Evolutionary conservation across 2,329 filamentous ascomycete genomes (phyloP), one percentile per base, ranked within the genome.

Genomic region (Fusarium nematophilum): DNA sequence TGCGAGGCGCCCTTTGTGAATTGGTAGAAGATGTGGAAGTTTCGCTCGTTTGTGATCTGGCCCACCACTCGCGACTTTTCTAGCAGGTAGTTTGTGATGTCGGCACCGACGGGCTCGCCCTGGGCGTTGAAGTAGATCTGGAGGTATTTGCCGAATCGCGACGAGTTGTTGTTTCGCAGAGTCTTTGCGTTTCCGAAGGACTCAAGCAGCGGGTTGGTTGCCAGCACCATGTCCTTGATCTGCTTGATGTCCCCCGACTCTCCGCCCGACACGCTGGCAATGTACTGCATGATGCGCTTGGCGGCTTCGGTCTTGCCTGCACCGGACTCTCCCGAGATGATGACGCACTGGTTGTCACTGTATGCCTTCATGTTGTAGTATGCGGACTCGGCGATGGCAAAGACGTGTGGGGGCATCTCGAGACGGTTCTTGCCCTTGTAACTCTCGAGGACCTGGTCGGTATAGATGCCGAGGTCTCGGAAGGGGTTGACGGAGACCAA

Each of bases 301-400:
- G 95, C 95, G 5, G 95, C 95, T 78, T 99, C 95, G 11, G 95
- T 99, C 83, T 99, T 99, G 75, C 95, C 95, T 27, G 95, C 95
- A 73, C 95, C 95, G 3, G 95, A 98, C 79, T 99, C 95, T 73
- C 95, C 95, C 5, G 95, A 98, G 69, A 99, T 99, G 77, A 99
- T 99, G 67, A 99, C 94, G 79, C 95, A 98, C 77, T 99, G 95
- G 80, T 98, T 98, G 69, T 98, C 95, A 72, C 92, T 92, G 83
- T 99, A 99, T 39, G 93, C 94, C 77, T 98, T 98, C 95, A 99
- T 98, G 81, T 99, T 98, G 81, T 98, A 98, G 82, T 99, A 99
- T 50, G 93, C 78, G 7, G 94, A 90, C 78, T 99, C 95, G 73
- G 95, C 95, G 71, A 99, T 95, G 58, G 93, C 94, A 75, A 97